Evolutionary conservation across 495 filamentous ascomycete genomes (phyloP).

Genomic region (Talaromyces liani): DNA sequence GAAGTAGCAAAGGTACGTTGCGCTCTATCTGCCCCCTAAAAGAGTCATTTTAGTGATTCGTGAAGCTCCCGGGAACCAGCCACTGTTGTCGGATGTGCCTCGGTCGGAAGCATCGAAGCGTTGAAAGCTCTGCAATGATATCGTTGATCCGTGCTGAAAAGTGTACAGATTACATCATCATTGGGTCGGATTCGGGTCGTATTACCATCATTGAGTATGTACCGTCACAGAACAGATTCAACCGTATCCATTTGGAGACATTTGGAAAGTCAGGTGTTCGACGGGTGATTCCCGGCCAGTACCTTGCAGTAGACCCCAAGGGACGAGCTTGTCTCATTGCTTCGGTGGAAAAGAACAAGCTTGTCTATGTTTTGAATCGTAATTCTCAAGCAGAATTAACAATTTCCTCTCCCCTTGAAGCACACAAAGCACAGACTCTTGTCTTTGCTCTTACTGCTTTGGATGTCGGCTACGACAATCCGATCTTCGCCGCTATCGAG

Average conservation of each 20-base stretch:
- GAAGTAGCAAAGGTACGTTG: slow-evolving; percentile 92
- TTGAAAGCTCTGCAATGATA: slow-evolving; percentile 15
- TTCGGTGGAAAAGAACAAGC: slow-evolving; percentile 96
- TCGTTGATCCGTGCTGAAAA: slow-evolving; percentile 52
- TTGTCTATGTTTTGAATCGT: slow-evolving; percentile 96
- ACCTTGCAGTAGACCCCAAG: slow-evolving; percentile 88
- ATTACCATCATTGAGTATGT: slow-evolving; percentile 92
- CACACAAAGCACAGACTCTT: slow-evolving; percentile 88
- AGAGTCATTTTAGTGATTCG: slow-evolving; percentile 89
- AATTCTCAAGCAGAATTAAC: slow-evolving; percentile 90
- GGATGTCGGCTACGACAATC: slow-evolving; percentile 95
- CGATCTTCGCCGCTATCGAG: slow-evolving; percentile 90
- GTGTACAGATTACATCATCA: slow-evolving; percentile 84
- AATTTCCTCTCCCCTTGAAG: slow-evolving; percentile 95
- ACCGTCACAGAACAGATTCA: slow-evolving; percentile 78
- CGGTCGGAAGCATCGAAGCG: slow-evolving; percentile 31
- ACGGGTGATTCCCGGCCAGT: slow-evolving; percentile 90
- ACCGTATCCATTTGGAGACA: slow-evolving; percentile 86
- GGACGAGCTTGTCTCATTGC: slow-evolving; percentile 92
- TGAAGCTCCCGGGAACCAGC: slow-evolving; percentile 54
- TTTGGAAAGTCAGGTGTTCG: slow-evolving; percentile 97
- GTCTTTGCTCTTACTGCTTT: slow-evolving; percentile 80
- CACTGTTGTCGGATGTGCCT: slow-evolving; percentile 32
- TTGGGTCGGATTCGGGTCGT: slow-evolving; percentile 90
- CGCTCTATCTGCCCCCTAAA: slow-evolving; percentile 34